Base-by-base conservation (phyloP, 2,329 filamentous ascomycete species). In the Sclerotinia borealis region DNA sequence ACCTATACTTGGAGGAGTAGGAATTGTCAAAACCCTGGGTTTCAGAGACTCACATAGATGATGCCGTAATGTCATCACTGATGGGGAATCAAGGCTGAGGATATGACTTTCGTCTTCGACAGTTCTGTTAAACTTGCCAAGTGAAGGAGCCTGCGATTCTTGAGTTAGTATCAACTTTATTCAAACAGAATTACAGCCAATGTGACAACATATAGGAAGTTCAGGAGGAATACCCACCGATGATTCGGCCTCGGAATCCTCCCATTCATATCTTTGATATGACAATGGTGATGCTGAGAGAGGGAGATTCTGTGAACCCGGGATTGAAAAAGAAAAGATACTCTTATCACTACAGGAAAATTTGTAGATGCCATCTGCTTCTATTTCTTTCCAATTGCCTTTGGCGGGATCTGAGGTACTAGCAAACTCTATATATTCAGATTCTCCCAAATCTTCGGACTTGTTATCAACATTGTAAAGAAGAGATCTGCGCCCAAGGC, bases 401-500 rank as follows among this genome's bases (percentile, higher is more conserved):
- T 68, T 76, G 37, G 69, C 77, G 68, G 70, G 77, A 69, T 87
- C 86, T 11, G 87, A 83, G 62, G 93, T 77, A 74, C 92, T 96
- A 65, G 87, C 90, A 34, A 96, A 77, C 11, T 81, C 79, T 45
- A 95, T 73, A 45, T 75, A 73, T 6, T 77, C 70, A 0, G 71
- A 67, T 58, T 71, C 73, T 13, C 73, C 77, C 39, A 34, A 31
- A 34, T 34, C 39, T 34, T 22, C 39, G 1, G n/a, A 45, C 34
- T 25, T 22, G 15, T 39, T n/a, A n/a, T 77, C 75, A n/a, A 75
- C 71, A 61, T 83, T 82, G 22, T 82, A 77, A 49, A 97, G 79
- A 41, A 99, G 79, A 17, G 95, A 98, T 55, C 95, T 85, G 63
- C 95, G 84, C 10, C 95, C 95, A 3, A 99, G 81, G 64, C 90